Base-by-base conservation (phyloP, 139 green algal species). In the Marvania coccoides region DNA sequence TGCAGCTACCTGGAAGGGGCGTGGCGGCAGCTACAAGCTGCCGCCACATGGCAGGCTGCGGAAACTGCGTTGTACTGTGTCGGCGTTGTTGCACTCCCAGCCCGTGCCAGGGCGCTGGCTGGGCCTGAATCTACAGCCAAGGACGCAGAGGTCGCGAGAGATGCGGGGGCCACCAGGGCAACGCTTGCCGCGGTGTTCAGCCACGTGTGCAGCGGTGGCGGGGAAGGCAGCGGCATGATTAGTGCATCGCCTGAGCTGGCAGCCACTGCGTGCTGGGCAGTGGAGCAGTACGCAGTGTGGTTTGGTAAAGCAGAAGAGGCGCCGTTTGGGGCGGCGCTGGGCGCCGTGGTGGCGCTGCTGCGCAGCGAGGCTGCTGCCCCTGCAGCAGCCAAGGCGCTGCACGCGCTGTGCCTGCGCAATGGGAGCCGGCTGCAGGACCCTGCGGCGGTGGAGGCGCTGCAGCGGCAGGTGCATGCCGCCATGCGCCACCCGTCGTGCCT, bases 41-140 rank as follows among this genome's bases (percentile, higher is more conserved):
- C 69, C 2, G 31, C 10, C 40, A 67, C 51, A 8, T 91, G 85
- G 85, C 79, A 81, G 65, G 13, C 67, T 0, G 70, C 69, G 1
- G 85, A 91, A 58, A 83, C 67, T 2, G 74, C 76, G 26, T 42
- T 91, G 33, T 89, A 83, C 68, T 61, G 67, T 3, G 30, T 91
- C 28, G 42, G 67, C 4, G 69, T 58, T 26, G 59, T 81, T 0
- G 56, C 64, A 33, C 8, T 71, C 9, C 55, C 39, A 5, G 67
- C 34, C 61, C 42, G 63, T 31, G 47, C 63, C 30, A 6, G 26
- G 6, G 57, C 39, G 30, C 38, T 26, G n/a, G 57, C 38, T 29
- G 9, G 3, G 39, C 15, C 14, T 39, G 34, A 42, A 55, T 14
- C 38, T n/a, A n/a, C n/a, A 51, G 28, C 47, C 19, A 53, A 15